These are phyloP conservation scores for Epichloe coenophiala DNA, from an alignment of 2,329 filamentous ascomycete species.

Conservation along the genomic window DNA sequence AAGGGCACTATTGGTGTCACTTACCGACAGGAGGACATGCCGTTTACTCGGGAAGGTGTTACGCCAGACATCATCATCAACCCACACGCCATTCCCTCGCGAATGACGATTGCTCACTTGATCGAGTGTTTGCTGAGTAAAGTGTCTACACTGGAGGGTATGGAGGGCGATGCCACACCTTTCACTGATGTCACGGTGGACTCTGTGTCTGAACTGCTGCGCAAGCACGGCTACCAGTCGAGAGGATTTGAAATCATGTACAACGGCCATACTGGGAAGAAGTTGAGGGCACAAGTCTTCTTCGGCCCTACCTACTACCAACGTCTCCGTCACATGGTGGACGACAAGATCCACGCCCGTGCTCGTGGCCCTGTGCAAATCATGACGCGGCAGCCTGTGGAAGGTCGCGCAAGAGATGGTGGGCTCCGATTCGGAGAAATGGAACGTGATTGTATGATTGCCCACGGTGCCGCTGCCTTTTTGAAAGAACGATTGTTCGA, in stretches of 20 bases:
- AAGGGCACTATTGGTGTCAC: slow-evolving; percentile 97
- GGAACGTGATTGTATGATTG: slow-evolving; percentile 99
- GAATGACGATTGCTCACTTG: slow-evolving; percentile 99
- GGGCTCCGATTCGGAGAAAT: slow-evolving; percentile 99
- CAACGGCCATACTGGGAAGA: slow-evolving; percentile 91
- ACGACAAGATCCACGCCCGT: slow-evolving; percentile 99
- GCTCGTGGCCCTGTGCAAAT: slow-evolving; percentile 95
- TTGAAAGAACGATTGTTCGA: slow-evolving; percentile 95
- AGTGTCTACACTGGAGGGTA: slow-evolving; percentile 82
- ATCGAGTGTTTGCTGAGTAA: slow-evolving; percentile 97
- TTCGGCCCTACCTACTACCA: slow-evolving; percentile 98
- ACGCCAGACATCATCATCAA: slow-evolving; percentile 97
- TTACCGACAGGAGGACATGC: slow-evolving; percentile 97
- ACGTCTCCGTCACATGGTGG: slow-evolving; percentile 96
- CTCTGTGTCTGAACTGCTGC: slow-evolving; percentile 73
- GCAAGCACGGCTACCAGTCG: slow-evolving; percentile 86
- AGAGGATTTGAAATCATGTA: slow-evolving; percentile 98
- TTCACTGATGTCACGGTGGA: slow-evolving; percentile 98
- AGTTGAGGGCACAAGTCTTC: slow-evolving; percentile 90
- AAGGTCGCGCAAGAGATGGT: slow-evolving; percentile 95
- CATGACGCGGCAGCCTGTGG: slow-evolving; percentile 89
- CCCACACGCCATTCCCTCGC: slow-evolving; percentile 96
- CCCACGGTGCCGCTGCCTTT: slow-evolving; percentile 94
- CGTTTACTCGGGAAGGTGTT: slow-evolving; percentile 83
- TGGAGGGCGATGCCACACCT: slow-evolving; percentile 93